These are phyloP conservation scores for Aspergillus japonicus DNA, from an alignment of 2,329 filamentous ascomycete species.

Conservation along the genomic window DNA sequence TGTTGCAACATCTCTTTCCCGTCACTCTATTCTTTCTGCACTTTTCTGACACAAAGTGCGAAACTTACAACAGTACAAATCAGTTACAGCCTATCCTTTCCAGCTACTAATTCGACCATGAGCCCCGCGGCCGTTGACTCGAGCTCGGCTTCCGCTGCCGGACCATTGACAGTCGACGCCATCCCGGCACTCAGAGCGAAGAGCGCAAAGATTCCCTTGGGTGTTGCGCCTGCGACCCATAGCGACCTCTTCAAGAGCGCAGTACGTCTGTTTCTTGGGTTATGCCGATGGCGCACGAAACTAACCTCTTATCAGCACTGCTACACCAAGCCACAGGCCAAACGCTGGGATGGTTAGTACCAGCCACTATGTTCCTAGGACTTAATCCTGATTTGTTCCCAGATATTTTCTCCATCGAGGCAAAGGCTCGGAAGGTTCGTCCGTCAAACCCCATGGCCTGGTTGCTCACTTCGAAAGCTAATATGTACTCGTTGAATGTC, in stretches of 20 bases:
- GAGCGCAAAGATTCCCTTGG: conserved; percentile 66
- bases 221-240: conserved; percentile 72
- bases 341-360: conserved; percentile 77
- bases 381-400: conserved; percentile 2
- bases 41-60: neutral
- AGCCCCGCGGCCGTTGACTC: conserved; percentile 25
- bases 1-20: neutral
- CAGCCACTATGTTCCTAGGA: neutral
- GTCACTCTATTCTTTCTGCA: neutral
- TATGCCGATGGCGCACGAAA: conserved; percentile 14
- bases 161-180: conserved; percentile 61
- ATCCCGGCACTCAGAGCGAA: conserved; percentile 68
- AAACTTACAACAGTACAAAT: neutral
- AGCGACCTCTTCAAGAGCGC: conserved; percentile 81
- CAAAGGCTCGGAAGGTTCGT: conserved; percentile 48
- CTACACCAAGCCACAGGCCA: conserved; percentile 69
- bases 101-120: conserved; percentile 20
- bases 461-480: conserved; percentile 1
- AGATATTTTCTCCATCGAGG: conserved; percentile 63
- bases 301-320: conserved; percentile 33
- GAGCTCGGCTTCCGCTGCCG: conserved; percentile 15
- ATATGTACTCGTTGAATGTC: conserved; percentile 3
- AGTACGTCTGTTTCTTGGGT: conserved; percentile 48
- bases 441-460: neutral
- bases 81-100: neutral